These are phyloP conservation scores for Pilaira anomala DNA, from an alignment of 192 early-diverging fungal species.

Conservation along the genomic window DNA sequence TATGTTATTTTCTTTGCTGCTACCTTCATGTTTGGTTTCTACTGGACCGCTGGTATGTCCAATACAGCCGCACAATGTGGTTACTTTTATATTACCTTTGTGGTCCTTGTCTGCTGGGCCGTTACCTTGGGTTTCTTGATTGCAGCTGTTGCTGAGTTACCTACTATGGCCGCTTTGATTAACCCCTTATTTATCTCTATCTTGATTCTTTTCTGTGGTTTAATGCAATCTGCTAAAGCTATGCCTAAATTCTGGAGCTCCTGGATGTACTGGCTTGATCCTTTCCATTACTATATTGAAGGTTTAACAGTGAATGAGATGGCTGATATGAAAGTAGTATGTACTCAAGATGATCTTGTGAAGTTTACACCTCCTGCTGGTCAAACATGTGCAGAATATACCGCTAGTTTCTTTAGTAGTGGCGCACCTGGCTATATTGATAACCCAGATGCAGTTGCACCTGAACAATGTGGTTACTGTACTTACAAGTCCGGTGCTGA, in stretches of 20 bases:
- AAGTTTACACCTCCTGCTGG: constrained; percentile 52
- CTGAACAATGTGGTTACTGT: constrained; percentile 63
- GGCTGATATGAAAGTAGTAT: constrained; percentile 44
- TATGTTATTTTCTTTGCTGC: constrained; percentile 62
- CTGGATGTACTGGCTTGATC: constrained; percentile 68
- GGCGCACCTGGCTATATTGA: constrained; percentile 8
- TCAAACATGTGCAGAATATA: constrained; percentile 60
- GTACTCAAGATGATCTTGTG: constrained; percentile 50
- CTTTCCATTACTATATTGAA: constrained; percentile 68
- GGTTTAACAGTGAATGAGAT: constrained; percentile 60
- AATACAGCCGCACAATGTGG: constrained; percentile 42
- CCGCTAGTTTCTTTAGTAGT: constrained; percentile 7
- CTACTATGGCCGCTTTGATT: constrained; percentile 55
- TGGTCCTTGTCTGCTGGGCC: constrained; percentile 62
- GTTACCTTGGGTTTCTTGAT: constrained; percentile 69
- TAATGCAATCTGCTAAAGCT: constrained; percentile 55
- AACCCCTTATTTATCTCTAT: constrained; percentile 67
- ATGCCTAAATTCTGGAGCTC: constrained; percentile 69
- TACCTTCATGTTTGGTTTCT: constrained; percentile 65
- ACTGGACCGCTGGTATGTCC: constrained; percentile 69
- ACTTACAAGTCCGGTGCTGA: constrained; percentile 52
- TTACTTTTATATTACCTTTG: constrained; percentile 63
- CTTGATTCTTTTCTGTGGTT: constrained; percentile 68
- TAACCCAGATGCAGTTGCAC: constrained; percentile 20
- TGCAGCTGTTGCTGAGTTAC: constrained; percentile 59